These are phyloP conservation scores for Melanopsichium pennsylvanicum DNA, from an alignment of 1,284 basidiomycete genomes.

Conservation along the genomic window DNA sequence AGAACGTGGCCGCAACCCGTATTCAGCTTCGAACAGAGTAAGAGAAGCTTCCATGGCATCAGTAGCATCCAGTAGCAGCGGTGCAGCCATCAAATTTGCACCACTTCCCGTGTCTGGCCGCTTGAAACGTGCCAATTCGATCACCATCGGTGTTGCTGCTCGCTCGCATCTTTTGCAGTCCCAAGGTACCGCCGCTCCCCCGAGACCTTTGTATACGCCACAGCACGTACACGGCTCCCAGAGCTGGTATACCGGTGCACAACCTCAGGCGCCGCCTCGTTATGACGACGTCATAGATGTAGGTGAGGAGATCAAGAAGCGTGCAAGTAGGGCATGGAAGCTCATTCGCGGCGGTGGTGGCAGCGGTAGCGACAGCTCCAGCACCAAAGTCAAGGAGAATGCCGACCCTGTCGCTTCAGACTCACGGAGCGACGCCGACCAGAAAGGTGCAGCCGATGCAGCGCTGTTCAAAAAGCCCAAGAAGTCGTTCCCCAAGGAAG, in stretches of 20 bases:
- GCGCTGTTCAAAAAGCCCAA: constrained; percentile 23
- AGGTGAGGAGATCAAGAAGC: constrained; percentile 53
- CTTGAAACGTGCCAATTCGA: constrained; percentile 59
- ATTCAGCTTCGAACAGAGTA: constrained; percentile 1
- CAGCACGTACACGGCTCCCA: constrained; percentile 46
- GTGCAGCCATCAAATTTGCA: constrained; percentile 55
- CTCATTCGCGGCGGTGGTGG: constrained; percentile 36
- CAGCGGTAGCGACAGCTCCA: constrained; percentile 12
- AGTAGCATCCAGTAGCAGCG: constrained; percentile 30
- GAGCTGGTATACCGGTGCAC: constrained; percentile 22
- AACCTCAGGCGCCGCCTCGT: constrained; percentile 6
- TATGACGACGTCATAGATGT: constrained; percentile 52
- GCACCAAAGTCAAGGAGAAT: neutral
- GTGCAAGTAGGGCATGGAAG: constrained; percentile 50
- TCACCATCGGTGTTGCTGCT: constrained; percentile 61
- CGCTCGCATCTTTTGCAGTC: constrained; percentile 58
- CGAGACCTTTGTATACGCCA: constrained; percentile 13
- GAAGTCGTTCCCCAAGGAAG: constrained; percentile 41
- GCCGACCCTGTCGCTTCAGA: neutral
- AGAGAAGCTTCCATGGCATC: constrained; percentile 26
- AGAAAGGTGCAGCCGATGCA: neutral
- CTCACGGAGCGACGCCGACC: neutral
- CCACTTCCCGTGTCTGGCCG: constrained; percentile 55
- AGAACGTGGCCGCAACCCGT: constrained; percentile 5
- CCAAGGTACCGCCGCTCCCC: constrained; percentile 48